Conservation (phyloP, 2,329 filamentous ascomycete genomes). For the Microdochium trichocladiopsis region DNA sequence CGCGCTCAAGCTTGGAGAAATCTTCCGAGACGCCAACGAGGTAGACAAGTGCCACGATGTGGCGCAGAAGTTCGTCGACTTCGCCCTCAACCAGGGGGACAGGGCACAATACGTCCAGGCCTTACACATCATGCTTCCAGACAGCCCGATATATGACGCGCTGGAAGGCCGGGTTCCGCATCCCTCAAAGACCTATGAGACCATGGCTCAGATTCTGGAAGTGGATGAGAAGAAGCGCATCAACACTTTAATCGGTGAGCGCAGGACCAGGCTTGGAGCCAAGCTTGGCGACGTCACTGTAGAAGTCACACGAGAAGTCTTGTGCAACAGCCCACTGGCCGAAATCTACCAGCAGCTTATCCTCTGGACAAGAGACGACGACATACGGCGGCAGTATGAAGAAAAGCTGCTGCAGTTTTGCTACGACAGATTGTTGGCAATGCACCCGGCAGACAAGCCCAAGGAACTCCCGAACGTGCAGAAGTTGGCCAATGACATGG, state of each 20-base stretch:
- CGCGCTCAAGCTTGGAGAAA: conserved; percentile 64
- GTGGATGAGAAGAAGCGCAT: conserved; percentile 82
- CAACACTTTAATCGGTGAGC: conserved; percentile 82
- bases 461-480: conserved; percentile 66
- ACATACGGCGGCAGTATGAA: conserved; percentile 75
- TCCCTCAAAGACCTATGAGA: conserved; percentile 73
- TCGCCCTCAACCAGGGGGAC: conserved; percentile 66
- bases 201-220: conserved; percentile 77
- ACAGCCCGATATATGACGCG: conserved; percentile 70
- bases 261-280: conserved; percentile 80
- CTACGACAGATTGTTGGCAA: conserved; percentile 67
- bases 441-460: conserved; percentile 58
- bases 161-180: conserved; percentile 79
- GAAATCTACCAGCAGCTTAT: conserved; percentile 75
- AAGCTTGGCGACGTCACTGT: conserved; percentile 74
- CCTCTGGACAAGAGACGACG: conserved; percentile 86
- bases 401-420: conserved; percentile 81
- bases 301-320: conserved; percentile 84
- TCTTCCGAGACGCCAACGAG: conserved; percentile 62
- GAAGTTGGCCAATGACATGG: conserved; percentile 82
- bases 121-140: conserved; percentile 69
- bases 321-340: conserved; percentile 69
- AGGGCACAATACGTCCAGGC: conserved; percentile 69
- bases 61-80: conserved; percentile 73
- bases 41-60: conserved; percentile 58